Evolutionary conservation across 202 grass and related monocot species (phyloP).

Genomic region (Eragrostis tef): DNA sequence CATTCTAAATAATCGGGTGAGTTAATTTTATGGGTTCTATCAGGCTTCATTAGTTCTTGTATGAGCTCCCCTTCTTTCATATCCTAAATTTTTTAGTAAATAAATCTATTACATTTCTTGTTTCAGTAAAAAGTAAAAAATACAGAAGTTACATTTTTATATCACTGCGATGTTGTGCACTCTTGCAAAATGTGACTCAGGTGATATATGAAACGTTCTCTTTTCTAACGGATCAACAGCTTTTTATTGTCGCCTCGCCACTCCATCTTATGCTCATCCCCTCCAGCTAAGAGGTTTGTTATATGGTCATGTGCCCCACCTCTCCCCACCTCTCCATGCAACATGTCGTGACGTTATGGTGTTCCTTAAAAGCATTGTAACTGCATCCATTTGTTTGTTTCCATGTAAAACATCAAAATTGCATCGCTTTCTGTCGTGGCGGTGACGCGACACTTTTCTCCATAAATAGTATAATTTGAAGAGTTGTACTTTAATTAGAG

Average conservation of each 20-base stretch:
- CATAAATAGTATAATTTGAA: not conserved
- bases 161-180: accelerated
- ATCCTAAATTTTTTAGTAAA: not conserved
- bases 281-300: not conserved
- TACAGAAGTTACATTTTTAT: not conserved
- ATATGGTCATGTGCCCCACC: not conserved
- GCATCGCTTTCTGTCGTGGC: not conserved
- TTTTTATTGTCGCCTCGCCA: not conserved
- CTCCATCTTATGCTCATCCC: not conserved
- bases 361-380: not conserved
- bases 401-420: not conserved
- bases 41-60: not conserved
- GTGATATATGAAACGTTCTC: not conserved
- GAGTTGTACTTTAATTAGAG: not conserved
- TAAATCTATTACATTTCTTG: not conserved
- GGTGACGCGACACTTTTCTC: not conserved
- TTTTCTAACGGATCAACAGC: not conserved
- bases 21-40: not conserved
- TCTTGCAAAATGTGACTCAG: not conserved
- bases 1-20: not conserved
- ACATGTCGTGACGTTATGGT: not conserved
- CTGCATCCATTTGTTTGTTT: not conserved
- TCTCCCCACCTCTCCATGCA: not conserved
- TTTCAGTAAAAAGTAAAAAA: not conserved
- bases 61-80: not conserved